These are phyloP conservation scores for Osmanthus fragrans DNA, from an alignment of 257 asterid species.

Conservation along the genomic window DNA sequence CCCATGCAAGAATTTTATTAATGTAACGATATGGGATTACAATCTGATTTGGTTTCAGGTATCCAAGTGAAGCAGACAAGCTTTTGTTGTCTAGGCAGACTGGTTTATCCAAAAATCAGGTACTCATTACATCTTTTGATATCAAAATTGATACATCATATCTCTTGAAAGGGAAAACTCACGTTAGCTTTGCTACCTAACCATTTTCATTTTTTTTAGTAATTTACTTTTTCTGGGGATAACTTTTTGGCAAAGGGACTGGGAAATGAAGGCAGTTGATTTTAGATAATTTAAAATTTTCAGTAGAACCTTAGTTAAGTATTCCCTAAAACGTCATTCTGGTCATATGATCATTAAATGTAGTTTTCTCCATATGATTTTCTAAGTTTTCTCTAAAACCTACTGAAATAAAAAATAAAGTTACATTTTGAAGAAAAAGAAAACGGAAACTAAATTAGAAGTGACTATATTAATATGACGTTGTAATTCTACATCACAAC, in stretches of 20 bases:
- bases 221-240: neutral
- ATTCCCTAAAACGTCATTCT: neutral
- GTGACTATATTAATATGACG: too few relatives aligned
- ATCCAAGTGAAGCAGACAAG: constrained; percentile 96
- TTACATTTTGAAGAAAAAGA: too few relatives aligned
- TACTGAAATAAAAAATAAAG: too few relatives aligned
- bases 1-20: constrained; percentile 1
- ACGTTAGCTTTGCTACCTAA: constrained; percentile 11
- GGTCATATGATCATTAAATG: neutral
- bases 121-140: constrained; percentile 41
- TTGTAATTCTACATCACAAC: neutral
- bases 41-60: constrained; percentile 42
- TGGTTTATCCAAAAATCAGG: constrained; percentile 92
- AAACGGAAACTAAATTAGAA: too few relatives aligned
- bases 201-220: neutral
- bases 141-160: constrained; percentile 36
- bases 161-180: constrained; percentile 50
- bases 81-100: constrained; percentile 94
- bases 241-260: neutral
- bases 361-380: neutral
- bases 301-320: neutral
- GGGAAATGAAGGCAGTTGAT: neutral
- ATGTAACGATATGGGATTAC: neutral
- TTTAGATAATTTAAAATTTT: neutral
- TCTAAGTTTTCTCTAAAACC: neutral